These are phyloP conservation scores for Pseudomassariella vexata DNA, from an alignment of 2,329 filamentous ascomycete species.

Conservation along the genomic window DNA sequence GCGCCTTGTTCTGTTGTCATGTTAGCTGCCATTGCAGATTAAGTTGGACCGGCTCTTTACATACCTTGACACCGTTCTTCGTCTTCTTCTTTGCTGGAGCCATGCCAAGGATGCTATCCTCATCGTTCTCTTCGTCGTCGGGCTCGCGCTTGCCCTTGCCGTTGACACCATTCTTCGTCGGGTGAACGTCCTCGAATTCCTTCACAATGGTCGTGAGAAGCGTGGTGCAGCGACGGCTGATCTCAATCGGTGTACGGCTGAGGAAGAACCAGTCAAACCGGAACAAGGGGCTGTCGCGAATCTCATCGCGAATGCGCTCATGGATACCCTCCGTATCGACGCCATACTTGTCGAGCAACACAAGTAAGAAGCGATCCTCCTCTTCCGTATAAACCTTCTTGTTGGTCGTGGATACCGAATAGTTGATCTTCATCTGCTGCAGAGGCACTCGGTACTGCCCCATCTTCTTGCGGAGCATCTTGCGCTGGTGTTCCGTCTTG, in stretches of 20 bases:
- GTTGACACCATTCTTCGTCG: slow-evolving; percentile 55
- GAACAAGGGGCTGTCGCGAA: slow-evolving; percentile 89
- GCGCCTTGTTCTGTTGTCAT: slow-evolving; percentile 72
- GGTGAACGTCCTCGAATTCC: slow-evolving; percentile 74
- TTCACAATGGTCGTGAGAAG: slow-evolving; percentile 90
- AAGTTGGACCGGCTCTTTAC: slow-evolving; percentile 21
- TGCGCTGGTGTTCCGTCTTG: slow-evolving; percentile 86
- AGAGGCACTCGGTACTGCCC: slow-evolving; percentile 93
- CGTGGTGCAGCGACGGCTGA: slow-evolving; percentile 88
- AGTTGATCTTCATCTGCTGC: slow-evolving; percentile 97
- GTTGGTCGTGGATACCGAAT: slow-evolving; percentile 97
- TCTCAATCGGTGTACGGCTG: slow-evolving; percentile 85
- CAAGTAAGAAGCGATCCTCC: slow-evolving; percentile 90
- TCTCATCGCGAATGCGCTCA: slow-evolving; percentile 94
- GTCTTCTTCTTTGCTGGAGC: slow-evolving; percentile 91
- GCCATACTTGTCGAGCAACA: slow-evolving; percentile 87
- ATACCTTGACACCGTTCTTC: slow-evolving; percentile 82
- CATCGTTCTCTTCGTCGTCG: slow-evolving; percentile 79
- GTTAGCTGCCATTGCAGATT: slow-evolving; percentile 11
- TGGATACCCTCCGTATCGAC: slow-evolving; percentile 87
- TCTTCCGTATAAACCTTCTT: slow-evolving; percentile 99
- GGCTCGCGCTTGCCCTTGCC: slow-evolving; percentile 68
- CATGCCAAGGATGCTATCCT: slow-evolving; percentile 72
- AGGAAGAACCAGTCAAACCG: slow-evolving; percentile 99
- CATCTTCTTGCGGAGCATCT: slow-evolving; percentile 93